These are phyloP conservation scores for Fusarium xylarioides DNA, from an alignment of 2,329 filamentous ascomycete species.

Conservation along the genomic window DNA sequence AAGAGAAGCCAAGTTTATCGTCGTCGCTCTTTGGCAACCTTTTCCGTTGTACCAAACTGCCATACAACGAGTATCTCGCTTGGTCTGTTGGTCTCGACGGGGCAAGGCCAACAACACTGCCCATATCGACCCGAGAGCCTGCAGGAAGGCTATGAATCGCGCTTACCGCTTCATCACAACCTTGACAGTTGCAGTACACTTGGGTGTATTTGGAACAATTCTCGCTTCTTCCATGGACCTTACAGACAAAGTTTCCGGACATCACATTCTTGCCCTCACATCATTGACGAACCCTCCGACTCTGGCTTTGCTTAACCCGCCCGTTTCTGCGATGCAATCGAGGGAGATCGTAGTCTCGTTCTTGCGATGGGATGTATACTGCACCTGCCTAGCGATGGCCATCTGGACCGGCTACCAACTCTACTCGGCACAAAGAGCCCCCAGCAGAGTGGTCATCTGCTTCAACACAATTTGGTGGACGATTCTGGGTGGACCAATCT, in stretches of 20 bases:
- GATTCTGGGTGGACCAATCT: conserved; percentile 27
- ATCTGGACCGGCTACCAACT: conserved; percentile 31
- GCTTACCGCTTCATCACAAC: conserved; percentile 22
- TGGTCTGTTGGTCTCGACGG: neutral
- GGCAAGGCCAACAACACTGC: neutral
- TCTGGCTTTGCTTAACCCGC: conserved; percentile 15
- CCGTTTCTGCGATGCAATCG: neutral
- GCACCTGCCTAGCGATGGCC: conserved; percentile 25
- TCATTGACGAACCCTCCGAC: conserved; percentile 24
- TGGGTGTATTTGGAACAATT: conserved; percentile 14
- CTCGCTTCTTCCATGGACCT: neutral
- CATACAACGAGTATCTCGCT: neutral
- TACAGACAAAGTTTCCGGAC: conserved; percentile 2
- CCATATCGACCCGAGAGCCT: neutral
- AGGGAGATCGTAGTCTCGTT: conserved; percentile 33
- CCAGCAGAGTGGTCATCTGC: neutral
- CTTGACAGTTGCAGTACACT: neutral
- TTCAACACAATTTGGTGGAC: neutral
- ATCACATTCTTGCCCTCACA: conserved; percentile 22
- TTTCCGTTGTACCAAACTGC: conserved; percentile 29
- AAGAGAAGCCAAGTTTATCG: conserved; percentile 2
- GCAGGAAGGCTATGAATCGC: neutral
- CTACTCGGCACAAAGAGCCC: neutral
- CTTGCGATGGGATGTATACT: conserved; percentile 37
- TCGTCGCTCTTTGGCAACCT: conserved; percentile 30